Base-by-base conservation (phyloP, 495 filamentous ascomycete genomes). In the Xylaria nigripes region DNA sequence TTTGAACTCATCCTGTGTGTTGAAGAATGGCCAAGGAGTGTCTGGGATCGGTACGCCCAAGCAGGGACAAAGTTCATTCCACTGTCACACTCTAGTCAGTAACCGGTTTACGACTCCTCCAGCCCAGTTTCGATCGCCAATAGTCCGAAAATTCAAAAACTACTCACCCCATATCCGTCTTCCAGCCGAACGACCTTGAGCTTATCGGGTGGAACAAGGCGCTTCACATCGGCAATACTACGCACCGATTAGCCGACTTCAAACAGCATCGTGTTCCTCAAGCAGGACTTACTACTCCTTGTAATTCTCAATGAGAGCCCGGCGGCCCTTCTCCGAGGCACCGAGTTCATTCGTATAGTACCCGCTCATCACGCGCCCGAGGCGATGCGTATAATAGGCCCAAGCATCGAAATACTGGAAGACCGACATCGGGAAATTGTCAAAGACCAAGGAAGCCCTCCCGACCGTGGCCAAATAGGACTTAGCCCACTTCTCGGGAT, bases 401-500 rank as follows among this genome's bases (percentile, higher is more conserved):
- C 58, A 58, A 25, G 8, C 18, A 34, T 66, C 59, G 44, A 64
- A 63, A 12, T 61, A 36, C 12, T 50, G 59, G 48, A 64, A 54
- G 9, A 66, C 5, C 8, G 53, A 51, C 59, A 66, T 57, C 3
- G 66, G 61, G 19, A 64, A 45, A 6, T 38, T 27, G 0, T 12
- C 8, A 7, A 59, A 38, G 47, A 12, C 9, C 4, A 4, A 30
- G 23, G 12, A 4, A 12, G 60, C 25, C 25, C n/a, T 18, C 3
- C 57, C 63, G 19, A 66, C 12, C 21, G 63, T 64, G 29, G 57
- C 58, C 24, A 52, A 27, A 45, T 50, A 59, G 3, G 63, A 66
- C 34, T 54, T 54, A 13, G 59, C 62, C 66, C 66, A 69, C 40
- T 65, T 65, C n/a, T 67, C 62, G 13, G 66, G 64, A 18, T 67